Base-by-base conservation (phyloP, 1,139 yeast species). In the Scheffersomyces titani region DNA sequence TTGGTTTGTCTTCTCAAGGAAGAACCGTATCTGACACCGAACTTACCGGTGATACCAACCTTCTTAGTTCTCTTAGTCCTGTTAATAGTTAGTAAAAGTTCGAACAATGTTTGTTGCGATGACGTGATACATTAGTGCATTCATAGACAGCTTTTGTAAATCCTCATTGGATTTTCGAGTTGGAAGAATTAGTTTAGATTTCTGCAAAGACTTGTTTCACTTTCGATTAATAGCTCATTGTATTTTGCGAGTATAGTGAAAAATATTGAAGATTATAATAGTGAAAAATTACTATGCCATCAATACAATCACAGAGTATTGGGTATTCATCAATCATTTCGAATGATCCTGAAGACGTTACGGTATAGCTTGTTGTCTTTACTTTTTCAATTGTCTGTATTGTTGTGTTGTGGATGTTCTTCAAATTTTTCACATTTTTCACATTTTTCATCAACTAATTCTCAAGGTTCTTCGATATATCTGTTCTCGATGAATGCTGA, bases 21-120 rank as follows among this genome's bases (percentile, higher is more conserved):
- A 76, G 99, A 94, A 93, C 99, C 98, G 86, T 94, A 94, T 89
- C 99, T 93, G 85, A 94, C 98, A 91, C 98, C 99, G 89, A 92
- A 94, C 88, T 96, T 96, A 89, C 99, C 99, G 83, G 99, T 94
- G 87, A 94, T 94, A 84, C 99, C 99, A 81, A 94, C 99, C 93
- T 94, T 94, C 97, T 94, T 94, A 76, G 99, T 94, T 90, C 99
- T 92, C 87, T 93, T 93, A 83, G 98, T 89, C 98, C 97, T 92
- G 73, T 63, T 57, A 50, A 44, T 62, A 67, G 85, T 81, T 82
- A 81, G 84, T 79, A 77, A 52, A 47, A 20, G 51, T 51, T 49
- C 62, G 53, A 47, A 63, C 60, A 45, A 58, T 59, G 6, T 7
- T 11, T 6, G 40, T 11, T 30, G 16, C 40, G 2, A 30, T 30